Base-by-base conservation (phyloP, 2,329 filamentous ascomycete species). In the Cladosporium sp. region DNA sequence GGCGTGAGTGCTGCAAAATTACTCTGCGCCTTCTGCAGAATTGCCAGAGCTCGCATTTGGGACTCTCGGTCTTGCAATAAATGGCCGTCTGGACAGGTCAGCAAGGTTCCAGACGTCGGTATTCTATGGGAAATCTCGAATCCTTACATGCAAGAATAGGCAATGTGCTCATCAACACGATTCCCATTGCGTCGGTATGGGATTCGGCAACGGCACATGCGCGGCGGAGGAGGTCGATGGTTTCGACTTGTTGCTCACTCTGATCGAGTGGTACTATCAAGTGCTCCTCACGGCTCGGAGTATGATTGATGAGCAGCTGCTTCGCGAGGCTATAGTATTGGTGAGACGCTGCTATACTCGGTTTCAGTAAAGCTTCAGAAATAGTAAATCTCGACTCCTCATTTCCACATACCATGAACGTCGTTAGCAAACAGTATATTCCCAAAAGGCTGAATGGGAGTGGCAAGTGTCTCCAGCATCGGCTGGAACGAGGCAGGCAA, bases 91-190 rank as follows among this genome's bases (percentile, higher is more conserved):
- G n/a, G 7, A 12, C 4, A 11, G 12, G 3, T 47, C 10, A 47
- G 41, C n/a, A 21, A 2, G n/a, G 41, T 21, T 47, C 38, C 18
- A n/a, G 38, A 44, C 8, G 38, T 44, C 6, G 38, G 2, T 2
- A 4, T 44, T n/a, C 2, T n/a, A 44, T 44, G 8, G 18, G 2
- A 44, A 44, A 7, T 44, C 18, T 44, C 3, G 18, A 18, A 44
- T 44, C n/a, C 41, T 47, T 21, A 47, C 41, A 47, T 18, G 41
- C n/a, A 21, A 47, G 10, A 21, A 47, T 4, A 24, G 41, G 41
- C 21, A 59, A 15, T 5, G 55, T 59, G 24, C 55, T 59, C 55
- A 59, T 59, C 30, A 59, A n/a, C 14, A 59, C 55, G 12, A 59
- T 59, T 12, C 55, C 55, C 55, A 38, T 59, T 8, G 55, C 14